phyloP scores from a whole-genome alignment of 257 asterid genomes.

The Lycium barbarum region DNA sequence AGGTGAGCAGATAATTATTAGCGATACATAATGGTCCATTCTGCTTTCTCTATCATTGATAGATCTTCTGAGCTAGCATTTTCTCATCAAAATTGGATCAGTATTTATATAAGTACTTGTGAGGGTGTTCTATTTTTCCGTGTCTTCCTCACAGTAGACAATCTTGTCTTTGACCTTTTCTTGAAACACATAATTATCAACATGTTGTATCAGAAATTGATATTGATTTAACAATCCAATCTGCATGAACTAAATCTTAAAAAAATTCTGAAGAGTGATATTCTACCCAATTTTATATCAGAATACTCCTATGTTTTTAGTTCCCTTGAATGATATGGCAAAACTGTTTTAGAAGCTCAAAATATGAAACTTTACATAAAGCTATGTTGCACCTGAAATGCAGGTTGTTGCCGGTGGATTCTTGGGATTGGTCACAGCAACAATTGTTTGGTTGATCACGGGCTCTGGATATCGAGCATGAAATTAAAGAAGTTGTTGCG shows the following conservation, averaged over 20 bases:
- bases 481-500: slow-evolving; percentile 25
- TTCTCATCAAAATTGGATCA: neutral
- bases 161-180: slow-evolving; percentile 10
- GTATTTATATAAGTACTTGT: neutral
- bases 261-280: neutral
- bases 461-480: slow-evolving; percentile 45
- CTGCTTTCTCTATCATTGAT: neutral
- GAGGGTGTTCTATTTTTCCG: slow-evolving; percentile 11
- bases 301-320: neutral
- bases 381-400: slow-evolving; percentile 21
- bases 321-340: slow-evolving; percentile 18
- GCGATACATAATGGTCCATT: neutral
- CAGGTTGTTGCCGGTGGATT: slow-evolving; percentile 89
- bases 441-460: slow-evolving; percentile 47
- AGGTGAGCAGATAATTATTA: neutral
- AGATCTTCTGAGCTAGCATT: neutral
- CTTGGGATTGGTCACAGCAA: slow-evolving; percentile 64
- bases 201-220: slow-evolving; percentile 3
- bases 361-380: neutral
- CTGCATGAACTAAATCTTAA: neutral
- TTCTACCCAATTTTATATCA: neutral
- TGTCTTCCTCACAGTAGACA: neutral
- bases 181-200: neutral
- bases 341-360: neutral
- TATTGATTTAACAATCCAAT: neutral